Percentiles rank a stretch among this genome's conserved stretches.
These are phyloP conservation scores for Hymenoscyphus scutula DNA, from an alignment of 2,329 filamentous ascomycete genomes.

Conservation along the genomic window DNA sequence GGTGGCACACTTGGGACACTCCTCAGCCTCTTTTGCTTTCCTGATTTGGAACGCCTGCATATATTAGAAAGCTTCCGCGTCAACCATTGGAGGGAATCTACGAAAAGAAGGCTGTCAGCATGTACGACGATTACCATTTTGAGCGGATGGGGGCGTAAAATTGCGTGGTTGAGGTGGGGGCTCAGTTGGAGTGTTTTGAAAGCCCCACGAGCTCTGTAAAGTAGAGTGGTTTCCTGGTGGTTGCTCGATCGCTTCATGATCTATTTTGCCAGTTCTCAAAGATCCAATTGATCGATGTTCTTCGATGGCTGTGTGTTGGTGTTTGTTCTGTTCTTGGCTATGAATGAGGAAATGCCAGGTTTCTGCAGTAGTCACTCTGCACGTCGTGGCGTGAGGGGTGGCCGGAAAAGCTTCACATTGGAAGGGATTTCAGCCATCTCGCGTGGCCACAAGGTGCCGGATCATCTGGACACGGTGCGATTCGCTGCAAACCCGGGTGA, in stretches of 20 bases:
- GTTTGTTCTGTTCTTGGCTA: neutral
- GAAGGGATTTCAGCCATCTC: slow-evolving; percentile 1
- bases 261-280: neutral
- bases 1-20: neutral
- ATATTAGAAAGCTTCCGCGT: neutral
- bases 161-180: neutral
- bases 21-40: neutral
- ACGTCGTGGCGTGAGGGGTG: neutral
- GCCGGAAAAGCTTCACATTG: neutral
- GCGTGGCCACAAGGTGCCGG: slow-evolving; percentile 3
- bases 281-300: neutral
- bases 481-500: neutral
- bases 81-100: slow-evolving; percentile 9
- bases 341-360: neutral
- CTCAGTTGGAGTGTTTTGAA: neutral
- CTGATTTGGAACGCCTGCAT: neutral
- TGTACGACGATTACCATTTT: neutral
- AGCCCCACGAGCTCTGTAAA: neutral
- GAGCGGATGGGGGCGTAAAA: neutral
- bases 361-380: neutral
- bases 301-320: neutral
- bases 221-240: neutral
- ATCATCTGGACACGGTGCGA: neutral
- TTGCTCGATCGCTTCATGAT: neutral
- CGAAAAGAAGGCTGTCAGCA: neutral